Percentiles rank a stretch among this genome's conserved stretches.
Evolutionary conservation across 2,329 filamentous ascomycete species (phyloP).

Genomic region (Aspergillus oerlinghausenensis): DNA sequence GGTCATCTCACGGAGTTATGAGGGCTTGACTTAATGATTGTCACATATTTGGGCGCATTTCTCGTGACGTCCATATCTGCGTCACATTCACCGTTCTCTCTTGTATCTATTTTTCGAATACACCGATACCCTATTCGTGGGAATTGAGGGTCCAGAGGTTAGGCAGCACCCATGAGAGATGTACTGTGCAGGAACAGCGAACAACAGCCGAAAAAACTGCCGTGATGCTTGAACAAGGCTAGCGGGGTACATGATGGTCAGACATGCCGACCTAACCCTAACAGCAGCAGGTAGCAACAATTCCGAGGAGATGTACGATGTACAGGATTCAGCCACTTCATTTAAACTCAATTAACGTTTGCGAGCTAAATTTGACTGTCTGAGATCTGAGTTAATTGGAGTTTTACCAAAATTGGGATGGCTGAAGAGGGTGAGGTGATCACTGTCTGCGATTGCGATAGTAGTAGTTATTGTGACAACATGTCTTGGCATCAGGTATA

Average conservation of each 20-base stretch:
- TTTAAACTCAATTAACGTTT: conserved; percentile 21
- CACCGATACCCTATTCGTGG: conserved; percentile 4
- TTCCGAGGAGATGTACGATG: not conserved
- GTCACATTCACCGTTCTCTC: not conserved
- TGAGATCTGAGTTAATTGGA: not conserved
- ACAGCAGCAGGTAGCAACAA: not conserved
- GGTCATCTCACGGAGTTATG: conserved; percentile 18
- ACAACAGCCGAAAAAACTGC: conserved; percentile 29
- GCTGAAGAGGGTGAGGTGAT: conserved; percentile 28
- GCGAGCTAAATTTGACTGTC: conserved; percentile 15
- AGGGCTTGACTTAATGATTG: conserved; percentile 7
- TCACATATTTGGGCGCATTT: conserved; percentile 4
- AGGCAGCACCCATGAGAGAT: not conserved
- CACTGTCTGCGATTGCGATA: conserved; percentile 27
- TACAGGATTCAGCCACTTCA: not conserved
- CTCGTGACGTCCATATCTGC: conserved; percentile 3
- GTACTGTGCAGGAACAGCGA: too few species aligned
- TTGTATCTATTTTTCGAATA: conserved; percentile 1
- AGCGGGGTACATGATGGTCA: conserved; percentile 10
- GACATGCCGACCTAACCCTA: conserved; percentile 6
- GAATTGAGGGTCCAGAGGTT: not conserved
- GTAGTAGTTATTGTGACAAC: conserved; percentile 12
- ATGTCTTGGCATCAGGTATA: conserved; percentile 18
- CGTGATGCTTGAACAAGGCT: conserved; percentile 19
- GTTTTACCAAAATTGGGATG: conserved; percentile 14